Conservation (phyloP, 78 protist genomes). For the Bigelowiella natans region DNA sequence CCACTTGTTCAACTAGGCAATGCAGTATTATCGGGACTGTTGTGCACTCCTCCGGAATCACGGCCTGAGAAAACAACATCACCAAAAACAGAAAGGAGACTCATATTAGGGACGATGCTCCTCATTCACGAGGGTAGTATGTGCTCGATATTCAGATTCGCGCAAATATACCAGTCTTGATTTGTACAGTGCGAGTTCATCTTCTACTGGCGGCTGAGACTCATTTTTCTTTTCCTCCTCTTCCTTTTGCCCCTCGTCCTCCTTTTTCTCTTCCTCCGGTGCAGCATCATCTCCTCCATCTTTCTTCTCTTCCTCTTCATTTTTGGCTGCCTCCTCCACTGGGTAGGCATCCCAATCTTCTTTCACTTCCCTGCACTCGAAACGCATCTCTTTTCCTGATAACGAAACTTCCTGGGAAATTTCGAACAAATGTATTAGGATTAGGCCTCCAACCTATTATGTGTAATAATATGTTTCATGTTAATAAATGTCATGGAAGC, state of each 20-base stretch:
- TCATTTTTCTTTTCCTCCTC: not conserved
- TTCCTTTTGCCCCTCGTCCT: not conserved
- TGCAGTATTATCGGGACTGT: not conserved
- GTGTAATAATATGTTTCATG: no score
- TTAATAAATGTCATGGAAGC: no score
- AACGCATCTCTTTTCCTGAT: not conserved
- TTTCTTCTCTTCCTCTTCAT: not conserved
- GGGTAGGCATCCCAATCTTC: not conserved
- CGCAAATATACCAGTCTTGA: not conserved
- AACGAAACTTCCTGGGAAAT: not conserved
- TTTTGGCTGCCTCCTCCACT: not conserved
- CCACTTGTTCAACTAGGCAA: not conserved
- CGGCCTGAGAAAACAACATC: not conserved
- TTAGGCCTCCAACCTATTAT: not conserved
- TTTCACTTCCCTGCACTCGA: not conserved
- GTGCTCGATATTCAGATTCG: not conserved
- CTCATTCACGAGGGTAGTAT: not conserved
- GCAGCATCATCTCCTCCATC: not conserved
- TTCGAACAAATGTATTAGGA: not conserved
- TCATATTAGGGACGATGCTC: not conserved
- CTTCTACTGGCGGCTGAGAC: not conserved
- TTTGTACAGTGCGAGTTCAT: not conserved
- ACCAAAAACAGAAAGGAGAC: not conserved
- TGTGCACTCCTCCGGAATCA: not conserved
- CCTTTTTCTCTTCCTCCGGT: not conserved